Conservation (phyloP, 2,329 filamentous ascomycete genomes). For the Aspergillus piperis region DNA sequence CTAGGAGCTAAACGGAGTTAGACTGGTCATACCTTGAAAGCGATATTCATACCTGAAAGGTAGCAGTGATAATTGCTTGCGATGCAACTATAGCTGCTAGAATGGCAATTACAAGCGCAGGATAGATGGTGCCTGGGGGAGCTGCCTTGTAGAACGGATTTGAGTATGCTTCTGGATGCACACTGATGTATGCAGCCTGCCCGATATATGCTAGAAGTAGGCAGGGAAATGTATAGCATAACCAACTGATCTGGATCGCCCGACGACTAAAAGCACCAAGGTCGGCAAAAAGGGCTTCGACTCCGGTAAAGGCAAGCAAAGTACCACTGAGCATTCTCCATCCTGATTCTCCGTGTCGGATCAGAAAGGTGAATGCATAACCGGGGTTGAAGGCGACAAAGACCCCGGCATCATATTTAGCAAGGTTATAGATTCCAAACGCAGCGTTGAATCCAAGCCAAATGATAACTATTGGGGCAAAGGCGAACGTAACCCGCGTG, state of each 20-base stretch:
- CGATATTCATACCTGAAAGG: slow-evolving; percentile 59
- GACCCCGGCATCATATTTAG: slow-evolving; percentile 50
- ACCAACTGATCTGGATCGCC: slow-evolving; percentile 73
- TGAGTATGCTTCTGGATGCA: slow-evolving; percentile 60
- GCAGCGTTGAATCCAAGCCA: slow-evolving; percentile 56
- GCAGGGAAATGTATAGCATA: slow-evolving; percentile 68
- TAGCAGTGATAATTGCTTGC: slow-evolving; percentile 75
- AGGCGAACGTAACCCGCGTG: slow-evolving; percentile 49
- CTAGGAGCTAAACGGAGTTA: slow-evolving; percentile 49
- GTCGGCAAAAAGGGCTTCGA: slow-evolving; percentile 78
- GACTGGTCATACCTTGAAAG: neutral
- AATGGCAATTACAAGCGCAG: slow-evolving; percentile 67
- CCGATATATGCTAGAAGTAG: slow-evolving; percentile 63
- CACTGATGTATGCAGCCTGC: slow-evolving; percentile 71
- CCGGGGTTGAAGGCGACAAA: slow-evolving; percentile 55
- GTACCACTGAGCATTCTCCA: slow-evolving; percentile 63
- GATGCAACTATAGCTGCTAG: slow-evolving; percentile 64
- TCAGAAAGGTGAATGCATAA: slow-evolving; percentile 53
- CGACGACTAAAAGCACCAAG: slow-evolving; percentile 70
- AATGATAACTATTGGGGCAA: slow-evolving; percentile 59
- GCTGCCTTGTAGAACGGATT: slow-evolving; percentile 76
- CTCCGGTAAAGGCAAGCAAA: slow-evolving; percentile 72
- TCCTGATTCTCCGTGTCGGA: slow-evolving; percentile 52
- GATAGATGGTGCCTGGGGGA: slow-evolving; percentile 68
- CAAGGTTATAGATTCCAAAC: slow-evolving; percentile 57